These are phyloP conservation scores for Phyllosticta paracitricarpa DNA, from an alignment of 2,329 filamentous ascomycete species.

Conservation along the genomic window DNA sequence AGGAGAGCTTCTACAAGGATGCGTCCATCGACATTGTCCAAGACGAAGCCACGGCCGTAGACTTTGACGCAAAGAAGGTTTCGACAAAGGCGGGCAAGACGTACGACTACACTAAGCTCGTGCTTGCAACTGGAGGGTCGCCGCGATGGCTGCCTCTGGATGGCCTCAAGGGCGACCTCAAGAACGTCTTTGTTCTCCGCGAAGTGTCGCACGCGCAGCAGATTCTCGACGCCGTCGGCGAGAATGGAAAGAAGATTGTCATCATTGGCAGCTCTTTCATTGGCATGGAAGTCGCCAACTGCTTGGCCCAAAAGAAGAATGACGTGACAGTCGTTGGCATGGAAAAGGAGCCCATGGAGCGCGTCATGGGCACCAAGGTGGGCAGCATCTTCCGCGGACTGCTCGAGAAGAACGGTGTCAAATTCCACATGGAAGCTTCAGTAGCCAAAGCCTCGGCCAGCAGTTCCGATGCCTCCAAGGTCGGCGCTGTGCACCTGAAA, in stretches of 20 bases:
- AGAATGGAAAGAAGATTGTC: constrained; percentile 82
- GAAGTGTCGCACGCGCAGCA: constrained; percentile 65
- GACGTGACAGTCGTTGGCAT: constrained; percentile 79
- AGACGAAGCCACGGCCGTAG: constrained; percentile 59
- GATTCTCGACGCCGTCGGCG: constrained; percentile 69
- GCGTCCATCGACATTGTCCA: constrained; percentile 47
- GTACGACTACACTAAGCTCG: constrained; percentile 74
- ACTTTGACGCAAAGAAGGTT: constrained; percentile 66
- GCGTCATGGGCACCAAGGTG: constrained; percentile 72
- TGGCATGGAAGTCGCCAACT: constrained; percentile 92
- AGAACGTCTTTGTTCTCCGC: constrained; percentile 79
- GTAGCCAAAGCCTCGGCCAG: constrained; percentile 78
- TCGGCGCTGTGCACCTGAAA: constrained; percentile 73
- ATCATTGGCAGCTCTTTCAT: constrained; percentile 93
- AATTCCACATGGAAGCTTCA: constrained; percentile 70
- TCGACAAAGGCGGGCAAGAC: constrained; percentile 63
- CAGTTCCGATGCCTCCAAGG: constrained; percentile 53
- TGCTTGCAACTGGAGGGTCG: constrained; percentile 79
- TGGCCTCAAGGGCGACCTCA: constrained; percentile 70
- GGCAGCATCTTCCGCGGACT: constrained; percentile 70
- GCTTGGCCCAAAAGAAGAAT: constrained; percentile 64
- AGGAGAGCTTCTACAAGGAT: constrained; percentile 64
- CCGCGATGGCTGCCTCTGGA: constrained; percentile 66
- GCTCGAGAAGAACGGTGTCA: constrained; percentile 78
- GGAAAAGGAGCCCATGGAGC: constrained; percentile 75